Base-by-base conservation (phyloP, 345 rosid species). In the Gynandropsis gynandra region DNA sequence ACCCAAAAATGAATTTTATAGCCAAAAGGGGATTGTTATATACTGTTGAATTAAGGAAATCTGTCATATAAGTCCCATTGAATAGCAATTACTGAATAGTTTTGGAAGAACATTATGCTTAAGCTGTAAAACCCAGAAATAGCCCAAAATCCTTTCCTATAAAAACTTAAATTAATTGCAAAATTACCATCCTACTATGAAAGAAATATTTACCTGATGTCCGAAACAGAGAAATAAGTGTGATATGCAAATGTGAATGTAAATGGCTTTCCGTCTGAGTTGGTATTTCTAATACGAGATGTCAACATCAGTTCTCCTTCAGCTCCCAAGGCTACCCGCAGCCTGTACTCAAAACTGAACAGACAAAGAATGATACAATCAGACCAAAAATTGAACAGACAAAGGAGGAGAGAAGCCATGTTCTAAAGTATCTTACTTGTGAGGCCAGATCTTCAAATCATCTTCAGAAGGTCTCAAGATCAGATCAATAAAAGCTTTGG, bases 171-270 rank as follows among this genome's bases (percentile, higher is more conserved):
- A n/a, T n/a, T n/a, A n/a, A n/a, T n/a, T n/a, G n/a, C n/a, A n/a
- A n/a, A n/a, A n/a, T n/a, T n/a, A n/a, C n/a, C n/a, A n/a, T n/a
- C n/a, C n/a, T n/a, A n/a, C n/a, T n/a, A n/a, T n/a, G n/a, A n/a
- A n/a, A n/a, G n/a, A n/a, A n/a, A n/a, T n/a, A n/a, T n/a, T 54
- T 63, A 90, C 98, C 92, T 87, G 78, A 87, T 80, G 64, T 90
- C 96, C n/a, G 98, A 87, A 58, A 90, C 92, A 52, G 82, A 77
- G 67, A 90, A 84, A 69, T 90, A 90, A 52, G 95, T 84, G 68
- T 90, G 96, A 69, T 90, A 90, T 14, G 98, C 95, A 71, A 87
- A 90, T 33, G 98, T 84, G 76, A 87, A 90, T 1, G 96, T 41
- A 65, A 90, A 87, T 7, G 83, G 87, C 71, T 82, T 90, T 53